Evolutionary conservation across 1,139 yeast genomes (phyloP).

Genomic region (Candida sp.): DNA sequence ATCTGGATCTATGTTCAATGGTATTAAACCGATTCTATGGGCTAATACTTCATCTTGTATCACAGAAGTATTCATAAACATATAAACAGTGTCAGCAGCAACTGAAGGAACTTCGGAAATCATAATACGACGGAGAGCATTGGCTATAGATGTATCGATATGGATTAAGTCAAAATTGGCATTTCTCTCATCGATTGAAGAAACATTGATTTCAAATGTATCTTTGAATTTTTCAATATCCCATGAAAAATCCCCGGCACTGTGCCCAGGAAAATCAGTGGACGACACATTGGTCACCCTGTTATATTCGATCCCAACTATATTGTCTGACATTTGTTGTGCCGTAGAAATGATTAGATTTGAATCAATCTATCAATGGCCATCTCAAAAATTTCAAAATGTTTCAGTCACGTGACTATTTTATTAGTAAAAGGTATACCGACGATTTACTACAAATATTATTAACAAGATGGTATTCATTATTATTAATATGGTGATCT

Average conservation of each 20-base stretch:
- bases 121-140: conserved; percentile 97
- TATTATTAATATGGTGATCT: no score
- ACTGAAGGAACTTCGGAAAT: conserved; percentile 94
- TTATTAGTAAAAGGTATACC: neutral
- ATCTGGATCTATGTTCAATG: conserved; percentile 93
- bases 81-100: conserved; percentile 88
- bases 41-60: conserved; percentile 97
- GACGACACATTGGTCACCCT: conserved; percentile 86
- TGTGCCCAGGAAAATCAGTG: conserved; percentile 88
- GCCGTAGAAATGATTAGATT: neutral
- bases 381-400: neutral
- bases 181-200: conserved; percentile 60
- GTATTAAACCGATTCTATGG: conserved; percentile 90
- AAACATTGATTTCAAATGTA: conserved; percentile 65
- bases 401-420: neutral
- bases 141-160: conserved; percentile 88
- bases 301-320: conserved; percentile 87
- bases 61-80: conserved; percentile 92
- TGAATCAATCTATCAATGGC: neutral
- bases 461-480: no score
- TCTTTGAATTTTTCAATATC: conserved; percentile 75
- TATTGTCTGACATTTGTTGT: conserved; percentile 41
- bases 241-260: conserved; percentile 73
- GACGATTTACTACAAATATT: no score
- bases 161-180: conserved; percentile 87